These are phyloP conservation scores for Diaporthe sp. DNA, from an alignment of 2,329 filamentous ascomycete species.

Conservation along the genomic window DNA sequence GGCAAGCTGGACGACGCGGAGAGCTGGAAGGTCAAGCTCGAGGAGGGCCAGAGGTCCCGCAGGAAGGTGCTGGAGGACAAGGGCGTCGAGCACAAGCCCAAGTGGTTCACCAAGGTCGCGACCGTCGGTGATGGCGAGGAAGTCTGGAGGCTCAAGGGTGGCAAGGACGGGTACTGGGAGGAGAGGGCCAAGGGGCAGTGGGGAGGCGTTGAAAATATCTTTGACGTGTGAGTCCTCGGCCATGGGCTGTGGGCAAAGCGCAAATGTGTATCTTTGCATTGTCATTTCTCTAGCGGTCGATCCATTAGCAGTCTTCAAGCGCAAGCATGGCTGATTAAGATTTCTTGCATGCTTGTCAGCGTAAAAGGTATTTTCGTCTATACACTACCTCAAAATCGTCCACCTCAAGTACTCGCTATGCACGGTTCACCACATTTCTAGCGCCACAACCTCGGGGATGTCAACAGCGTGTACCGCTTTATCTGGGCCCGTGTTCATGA, in stretches of 20 bases:
- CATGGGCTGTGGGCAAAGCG: background rate
- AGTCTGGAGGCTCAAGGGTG: slow-evolving; percentile 81
- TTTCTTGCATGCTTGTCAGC: background rate
- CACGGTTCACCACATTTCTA: too few relatives aligned
- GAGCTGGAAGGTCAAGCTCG: slow-evolving; percentile 69
- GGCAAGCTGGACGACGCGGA: slow-evolving; percentile 49
- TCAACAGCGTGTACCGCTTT: too few relatives aligned
- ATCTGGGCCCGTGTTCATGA: too few relatives aligned
- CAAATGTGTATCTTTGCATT: background rate
- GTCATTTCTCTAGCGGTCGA: background rate
- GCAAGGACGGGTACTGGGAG: slow-evolving; percentile 96
- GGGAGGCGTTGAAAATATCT: slow-evolving; percentile 69
- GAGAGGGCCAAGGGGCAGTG: slow-evolving; percentile 79
- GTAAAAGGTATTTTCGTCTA: background rate
- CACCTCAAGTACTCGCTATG: too few relatives aligned
- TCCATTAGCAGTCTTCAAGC: background rate
- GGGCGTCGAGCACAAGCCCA: slow-evolving; percentile 80
- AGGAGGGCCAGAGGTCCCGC: slow-evolving; percentile 86
- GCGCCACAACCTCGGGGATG: too few relatives aligned
- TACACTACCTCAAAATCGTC: background rate
- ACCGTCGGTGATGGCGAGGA: slow-evolving; percentile 71
- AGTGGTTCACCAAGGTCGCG: slow-evolving; percentile 85
- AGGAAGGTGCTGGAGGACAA: slow-evolving; percentile 81
- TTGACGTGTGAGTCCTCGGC: slow-evolving; percentile 47
- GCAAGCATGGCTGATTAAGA: background rate